These are phyloP conservation scores for Picea glauca DNA, from an alignment of 75 land plant species.

Conservation along the genomic window DNA sequence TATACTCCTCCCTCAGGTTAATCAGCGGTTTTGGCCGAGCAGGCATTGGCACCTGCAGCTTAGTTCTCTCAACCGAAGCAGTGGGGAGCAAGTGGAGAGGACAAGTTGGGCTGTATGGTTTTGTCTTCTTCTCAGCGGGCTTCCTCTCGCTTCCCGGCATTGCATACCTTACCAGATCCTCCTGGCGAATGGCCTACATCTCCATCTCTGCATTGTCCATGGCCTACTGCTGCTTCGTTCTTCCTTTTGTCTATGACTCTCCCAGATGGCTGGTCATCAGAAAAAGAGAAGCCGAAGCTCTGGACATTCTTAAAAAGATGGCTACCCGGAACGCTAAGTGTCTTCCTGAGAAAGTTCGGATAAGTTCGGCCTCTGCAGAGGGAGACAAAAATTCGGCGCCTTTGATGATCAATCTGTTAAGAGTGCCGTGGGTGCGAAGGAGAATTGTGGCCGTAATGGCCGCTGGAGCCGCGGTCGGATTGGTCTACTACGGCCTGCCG, in stretches of 20 bases:
- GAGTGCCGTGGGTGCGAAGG: constrained; percentile 18
- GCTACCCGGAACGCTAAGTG: constrained; percentile 32
- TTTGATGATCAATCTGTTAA: constrained; percentile 13
- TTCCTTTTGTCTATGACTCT: no score
- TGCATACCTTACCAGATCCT: constrained; percentile 28
- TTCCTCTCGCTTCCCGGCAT: constrained; percentile 33
- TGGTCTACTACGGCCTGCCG: no score
- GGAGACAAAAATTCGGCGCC: not conserved
- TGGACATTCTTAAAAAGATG: no score
- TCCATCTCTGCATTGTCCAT: constrained; percentile 5
- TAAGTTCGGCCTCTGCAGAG: not conserved
- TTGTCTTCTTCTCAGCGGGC: constrained; percentile 47
- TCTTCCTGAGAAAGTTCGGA: constrained; percentile 12
- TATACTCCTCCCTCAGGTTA: constrained; percentile 40
- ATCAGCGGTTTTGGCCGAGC: constrained; percentile 25
- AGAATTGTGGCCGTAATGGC: constrained; percentile 26
- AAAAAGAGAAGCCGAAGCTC: constrained; percentile 17
- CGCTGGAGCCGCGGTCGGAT: constrained; percentile 26
- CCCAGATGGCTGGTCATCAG: not conserved
- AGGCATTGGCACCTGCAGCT: no score
- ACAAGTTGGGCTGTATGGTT: constrained; percentile 37
- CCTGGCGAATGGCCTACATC: constrained; percentile 35
- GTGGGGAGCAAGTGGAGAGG: constrained; percentile 13
- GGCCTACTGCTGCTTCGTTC: no score
- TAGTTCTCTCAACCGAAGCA: no score